Evolutionary conservation across 352 stramenopile species (phyloP), one percentile per base, ranked within the genome.

Genomic region (Phytophthora sansomeana): DNA sequence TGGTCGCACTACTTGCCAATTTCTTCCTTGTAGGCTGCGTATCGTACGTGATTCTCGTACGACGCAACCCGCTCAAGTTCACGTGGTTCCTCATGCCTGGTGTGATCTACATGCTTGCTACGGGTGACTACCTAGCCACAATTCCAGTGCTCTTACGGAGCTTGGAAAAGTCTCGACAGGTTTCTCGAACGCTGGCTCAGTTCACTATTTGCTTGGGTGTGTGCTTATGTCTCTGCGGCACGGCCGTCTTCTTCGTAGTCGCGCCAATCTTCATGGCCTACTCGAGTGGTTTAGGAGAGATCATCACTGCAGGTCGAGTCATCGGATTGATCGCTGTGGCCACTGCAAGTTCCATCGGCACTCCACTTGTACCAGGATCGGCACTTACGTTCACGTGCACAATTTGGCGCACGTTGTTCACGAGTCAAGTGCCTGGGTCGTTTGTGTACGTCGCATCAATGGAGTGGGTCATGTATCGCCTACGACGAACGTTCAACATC

Each of bases 221-320:
- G 9, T 75, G 74, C 13, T 52, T 91, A 30, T 87, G 67, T 29
- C 62, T 87, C 33, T 85, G 76, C 28, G 82, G 83, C 16, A 78
- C 67, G 14, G 80, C 78, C 6, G 58, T 83, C 26, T 91, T 80
- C 57, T 89, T 83, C 60, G 58, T 87, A 14, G 60, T 81, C 19
- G 66, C 73, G 14, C 75, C 69, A 26, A 74, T 89, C 39, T 91
- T 81, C 50, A 87, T 91, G 83, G 83, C 78, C 5, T 86, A 87
- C 64, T 85, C 78, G 0, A 88, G 77, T 28, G 78, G 72, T 0
- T 51, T 77, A 21, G 61, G 73, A 16, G 54, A 80, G 11, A 50
- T 76, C 21, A 57, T 91, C 29, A 89, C 80, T 10, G 48, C 65
- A 5, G 76, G 65, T 13, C 64, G 75, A 2, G 14, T 89, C 16